These are phyloP conservation scores for Naganishia albida DNA, from an alignment of 1,284 basidiomycete genomes.

Conservation along the genomic window DNA sequence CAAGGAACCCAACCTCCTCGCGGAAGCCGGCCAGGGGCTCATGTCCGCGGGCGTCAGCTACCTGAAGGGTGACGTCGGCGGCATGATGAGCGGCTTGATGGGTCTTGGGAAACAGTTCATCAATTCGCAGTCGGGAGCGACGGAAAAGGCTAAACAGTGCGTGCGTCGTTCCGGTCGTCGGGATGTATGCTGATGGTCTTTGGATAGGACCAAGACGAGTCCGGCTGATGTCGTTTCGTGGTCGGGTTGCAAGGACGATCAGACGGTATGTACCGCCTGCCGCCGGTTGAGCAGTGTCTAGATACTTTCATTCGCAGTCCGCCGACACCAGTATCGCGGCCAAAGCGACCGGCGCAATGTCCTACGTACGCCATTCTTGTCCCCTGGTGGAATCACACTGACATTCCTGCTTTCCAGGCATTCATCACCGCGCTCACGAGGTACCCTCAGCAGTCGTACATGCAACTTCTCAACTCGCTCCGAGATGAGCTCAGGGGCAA, in stretches of 20 bases:
- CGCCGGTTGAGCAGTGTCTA: neutral
- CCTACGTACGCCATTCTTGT: slow-evolving; percentile 44
- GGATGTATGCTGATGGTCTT: neutral
- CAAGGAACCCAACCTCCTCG: slow-evolving; percentile 83
- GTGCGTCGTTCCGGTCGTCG: neutral
- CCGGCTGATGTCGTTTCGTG: slow-evolving; percentile 70
- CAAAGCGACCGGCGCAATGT: slow-evolving; percentile 82
- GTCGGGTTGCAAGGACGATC: slow-evolving; percentile 89
- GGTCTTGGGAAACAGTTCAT: slow-evolving; percentile 53
- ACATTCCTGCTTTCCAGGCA: slow-evolving; percentile 59
- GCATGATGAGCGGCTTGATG: slow-evolving; percentile 61
- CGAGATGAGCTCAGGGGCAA: slow-evolving; percentile 61
- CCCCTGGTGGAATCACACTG: slow-evolving; percentile 29
- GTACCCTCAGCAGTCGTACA: slow-evolving; percentile 75
- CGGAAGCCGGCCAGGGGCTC: slow-evolving; percentile 74
- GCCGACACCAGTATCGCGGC: slow-evolving; percentile 83
- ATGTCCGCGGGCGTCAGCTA: slow-evolving; percentile 55
- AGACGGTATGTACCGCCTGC: slow-evolving; percentile 64
- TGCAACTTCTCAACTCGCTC: slow-evolving; percentile 70
- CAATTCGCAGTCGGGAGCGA: slow-evolving; percentile 58
- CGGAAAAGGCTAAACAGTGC: slow-evolving; percentile 63
- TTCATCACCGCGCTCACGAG: slow-evolving; percentile 66
- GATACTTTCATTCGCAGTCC: slow-evolving; percentile 37
- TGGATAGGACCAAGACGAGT: slow-evolving; percentile 61
- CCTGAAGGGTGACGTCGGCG: slow-evolving; percentile 69